Evolutionary conservation across 805 yeast species (phyloP), one percentile per base, ranked within the genome.

Genomic region (Candida morakotiae): DNA sequence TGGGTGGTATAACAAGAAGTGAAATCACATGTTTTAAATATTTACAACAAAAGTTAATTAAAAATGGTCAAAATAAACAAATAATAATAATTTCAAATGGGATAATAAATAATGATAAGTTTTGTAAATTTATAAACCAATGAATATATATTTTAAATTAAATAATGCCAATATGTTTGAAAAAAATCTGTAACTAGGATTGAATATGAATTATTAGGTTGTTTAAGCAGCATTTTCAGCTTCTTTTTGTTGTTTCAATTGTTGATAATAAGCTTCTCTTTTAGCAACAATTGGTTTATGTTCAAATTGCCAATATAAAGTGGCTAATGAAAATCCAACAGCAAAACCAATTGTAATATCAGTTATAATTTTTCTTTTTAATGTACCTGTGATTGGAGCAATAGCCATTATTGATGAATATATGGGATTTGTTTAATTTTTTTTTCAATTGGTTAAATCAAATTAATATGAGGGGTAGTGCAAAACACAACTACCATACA

Each of bases 1-100:
- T 89, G 28, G 98, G 98, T 10, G 98, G 98, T 0, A 64, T 89
- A 6, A 87, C 97, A 0, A 71, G 85, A 53, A 79, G 93, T 7
- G 98, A 91, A 57, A 66, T 89, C 13, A 77, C 91, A 3, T 79
- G 88, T 3, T 60, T 91, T 32, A 67, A 81, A 49, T 72, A 68
- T 37, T 66, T 86, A n/a, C 77, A 84, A 39, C 60, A 64, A 32
- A 66, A 65, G 40, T 51, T 69, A 22, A 53, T 56, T 31, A 43
- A 41, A 19, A 49, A 40, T 14, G 53, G 49, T 26, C 43, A 48
- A 29, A 46, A 49, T 20, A 67, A 67, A 46, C 61, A 62, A 45
- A 40, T 75, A 21, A 35, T 70, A 10, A 58, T 76, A 3, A 45
- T 75, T 24, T 67, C 73, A 11, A 66, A 70, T 15, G 75, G 74